A percentile compares a stretch with the other conserved stretches of the same genome.
Evolutionary conservation across 306 rosid genomes (phyloP).

Genomic region (Mimosa bimucronata): DNA sequence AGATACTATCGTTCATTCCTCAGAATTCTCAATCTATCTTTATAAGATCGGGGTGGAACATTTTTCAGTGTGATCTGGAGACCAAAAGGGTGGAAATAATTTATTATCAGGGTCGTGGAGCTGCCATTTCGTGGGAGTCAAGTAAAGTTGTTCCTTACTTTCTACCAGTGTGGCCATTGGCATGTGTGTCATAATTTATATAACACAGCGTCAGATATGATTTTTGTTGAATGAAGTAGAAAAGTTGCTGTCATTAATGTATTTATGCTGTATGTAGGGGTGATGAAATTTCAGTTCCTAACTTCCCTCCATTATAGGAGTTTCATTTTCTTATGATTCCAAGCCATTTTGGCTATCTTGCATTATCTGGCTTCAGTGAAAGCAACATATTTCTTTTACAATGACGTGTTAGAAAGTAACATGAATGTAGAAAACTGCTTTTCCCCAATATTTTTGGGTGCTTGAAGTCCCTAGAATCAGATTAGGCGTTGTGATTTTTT

Average conservation of each 20-base stretch:
- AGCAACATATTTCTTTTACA: background rate
- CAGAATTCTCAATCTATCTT: conserved; percentile 58
- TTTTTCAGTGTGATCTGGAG: conserved; percentile 52
- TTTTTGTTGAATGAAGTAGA: conserved; percentile 4
- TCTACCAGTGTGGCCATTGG: conserved; percentile 65
- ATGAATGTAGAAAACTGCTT: background rate
- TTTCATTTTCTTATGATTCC: conserved; percentile 4
- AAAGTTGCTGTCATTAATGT: conserved; percentile 24
- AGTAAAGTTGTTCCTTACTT: conserved; percentile 72
- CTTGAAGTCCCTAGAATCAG: background rate
- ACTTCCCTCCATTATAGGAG: background rate
- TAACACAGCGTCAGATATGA: conserved; percentile 22
- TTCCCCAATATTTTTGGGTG: background rate
- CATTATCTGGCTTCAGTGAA: conserved; percentile 14
- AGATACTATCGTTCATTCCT: conserved; percentile 67
- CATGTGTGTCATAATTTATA: conserved; percentile 28
- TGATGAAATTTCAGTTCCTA: conserved; percentile 15
- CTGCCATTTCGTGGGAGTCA: conserved; percentile 65
- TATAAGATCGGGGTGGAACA: conserved; percentile 60
- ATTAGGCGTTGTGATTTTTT: conserved; percentile 5
- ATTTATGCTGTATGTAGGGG: conserved; percentile 6
- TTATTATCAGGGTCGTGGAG: conserved; percentile 59
- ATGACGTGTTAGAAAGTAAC: background rate
- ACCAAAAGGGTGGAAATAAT: conserved; percentile 50
- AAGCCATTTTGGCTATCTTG: conserved; percentile 18